Conservation (phyloP, 2,329 filamentous ascomycete genomes). For the Bipolaris cookei region DNA sequence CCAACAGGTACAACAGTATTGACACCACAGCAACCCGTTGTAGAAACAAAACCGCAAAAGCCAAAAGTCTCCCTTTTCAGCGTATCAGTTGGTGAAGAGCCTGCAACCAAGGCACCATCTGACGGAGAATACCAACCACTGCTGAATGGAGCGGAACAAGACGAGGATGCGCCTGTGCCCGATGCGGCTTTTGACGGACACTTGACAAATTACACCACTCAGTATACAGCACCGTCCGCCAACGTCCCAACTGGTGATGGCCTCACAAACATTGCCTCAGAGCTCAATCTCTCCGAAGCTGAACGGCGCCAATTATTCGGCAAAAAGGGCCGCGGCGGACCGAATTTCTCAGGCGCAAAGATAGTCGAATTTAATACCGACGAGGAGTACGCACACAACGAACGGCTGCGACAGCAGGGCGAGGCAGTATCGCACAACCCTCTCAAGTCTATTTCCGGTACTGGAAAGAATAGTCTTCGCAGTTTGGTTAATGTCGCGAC, state of each 20-base stretch:
- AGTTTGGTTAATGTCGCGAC: slow-evolving; percentile 85
- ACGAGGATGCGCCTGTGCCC: slow-evolving; percentile 20
- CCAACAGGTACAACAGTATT: not conserved
- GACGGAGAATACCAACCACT: slow-evolving; percentile 49
- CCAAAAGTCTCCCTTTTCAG: slow-evolving; percentile 76
- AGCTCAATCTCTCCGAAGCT: slow-evolving; percentile 78
- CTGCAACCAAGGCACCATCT: slow-evolving; percentile 22
- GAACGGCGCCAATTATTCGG: slow-evolving; percentile 87
- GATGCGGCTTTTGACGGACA: slow-evolving; percentile 22
- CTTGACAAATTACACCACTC: slow-evolving; percentile 2
- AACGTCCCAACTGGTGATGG: slow-evolving; percentile 54
- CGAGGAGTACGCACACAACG: slow-evolving; percentile 83
- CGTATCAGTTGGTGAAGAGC: slow-evolving; percentile 55
- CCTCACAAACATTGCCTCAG: slow-evolving; percentile 73
- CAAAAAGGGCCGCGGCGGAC: slow-evolving; percentile 60
- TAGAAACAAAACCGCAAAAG: slow-evolving; percentile 49
- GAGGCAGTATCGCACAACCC: slow-evolving; percentile 78
- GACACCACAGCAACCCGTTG: slow-evolving; percentile 18
- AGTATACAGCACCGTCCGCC: slow-evolving; percentile 18
- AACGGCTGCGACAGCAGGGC: slow-evolving; percentile 72
- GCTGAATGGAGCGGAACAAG: slow-evolving; percentile 39
- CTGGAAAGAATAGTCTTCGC: slow-evolving; percentile 87
- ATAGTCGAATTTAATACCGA: slow-evolving; percentile 90
- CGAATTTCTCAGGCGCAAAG: slow-evolving; percentile 61
- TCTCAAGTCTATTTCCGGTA: slow-evolving; percentile 75